Conservation (phyloP, 441 rosid species). For the Gossypium trilobum region DNA sequence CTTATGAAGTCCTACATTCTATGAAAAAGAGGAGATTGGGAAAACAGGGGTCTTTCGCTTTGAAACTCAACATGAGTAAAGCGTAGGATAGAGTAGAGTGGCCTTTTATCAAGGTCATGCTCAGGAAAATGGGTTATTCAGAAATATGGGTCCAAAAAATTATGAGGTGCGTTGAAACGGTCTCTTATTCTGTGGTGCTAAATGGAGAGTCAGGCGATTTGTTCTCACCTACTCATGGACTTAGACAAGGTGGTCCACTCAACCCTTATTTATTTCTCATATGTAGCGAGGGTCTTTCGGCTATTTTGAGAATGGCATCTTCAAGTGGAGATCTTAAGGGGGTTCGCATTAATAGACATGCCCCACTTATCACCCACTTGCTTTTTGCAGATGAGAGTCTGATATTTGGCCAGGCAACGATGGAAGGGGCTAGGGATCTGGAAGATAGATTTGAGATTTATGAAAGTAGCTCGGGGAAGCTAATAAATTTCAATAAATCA, state of each 20-base stretch:
- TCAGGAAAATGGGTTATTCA: not conserved
- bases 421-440: not conserved
- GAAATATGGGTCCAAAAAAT: not conserved
- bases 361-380: not conserved
- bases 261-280: too few relatives aligned
- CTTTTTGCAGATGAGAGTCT: not conserved
- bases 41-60: not conserved
- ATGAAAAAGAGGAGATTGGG: not conserved
- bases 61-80: not conserved
- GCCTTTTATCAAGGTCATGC: not conserved
- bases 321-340: not conserved
- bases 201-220: not conserved
- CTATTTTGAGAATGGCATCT: not conserved
- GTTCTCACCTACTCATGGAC: not conserved
- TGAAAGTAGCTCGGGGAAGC: too few relatives aligned
- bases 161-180: not conserved
- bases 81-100: not conserved
- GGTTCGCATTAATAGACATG: not conserved
- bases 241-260: too few relatives aligned
- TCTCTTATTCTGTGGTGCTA: not conserved
- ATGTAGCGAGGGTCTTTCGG: too few relatives aligned
- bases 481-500: too few relatives aligned
- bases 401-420: not conserved
- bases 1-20: not conserved
- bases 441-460: not conserved